Evolutionary conservation across 495 filamentous ascomycete genomes (phyloP).

Genomic region (Baudoinia panamericana): DNA sequence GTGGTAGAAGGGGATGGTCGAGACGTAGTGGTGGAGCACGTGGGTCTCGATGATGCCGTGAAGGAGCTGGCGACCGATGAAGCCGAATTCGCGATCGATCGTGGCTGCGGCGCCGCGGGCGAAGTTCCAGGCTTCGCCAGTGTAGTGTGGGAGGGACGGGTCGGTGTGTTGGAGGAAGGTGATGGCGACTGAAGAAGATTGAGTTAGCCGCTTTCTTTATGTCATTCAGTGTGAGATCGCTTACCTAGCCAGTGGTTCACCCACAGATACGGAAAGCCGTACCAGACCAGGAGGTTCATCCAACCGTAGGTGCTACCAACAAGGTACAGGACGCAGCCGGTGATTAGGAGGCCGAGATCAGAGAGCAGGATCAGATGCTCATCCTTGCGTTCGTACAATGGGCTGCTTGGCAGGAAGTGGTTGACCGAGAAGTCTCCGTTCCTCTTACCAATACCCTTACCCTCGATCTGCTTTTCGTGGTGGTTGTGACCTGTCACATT

Average conservation of each 20-base stretch:
- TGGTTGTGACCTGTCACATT: constrained; percentile 93
- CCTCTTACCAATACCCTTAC: constrained; percentile 57
- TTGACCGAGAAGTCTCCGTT: constrained; percentile 73
- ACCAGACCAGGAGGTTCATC: constrained; percentile 82
- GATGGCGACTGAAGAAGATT: constrained; percentile 27
- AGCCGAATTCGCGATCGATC: constrained; percentile 80
- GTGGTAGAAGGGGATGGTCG: constrained; percentile 79
- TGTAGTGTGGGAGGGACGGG: constrained; percentile 73
- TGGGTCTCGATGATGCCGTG: constrained; percentile 90
- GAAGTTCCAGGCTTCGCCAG: constrained; percentile 64
- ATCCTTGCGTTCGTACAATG: constrained; percentile 84
- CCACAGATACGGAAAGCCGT: constrained; percentile 88
- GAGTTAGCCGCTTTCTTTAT: constrained; percentile 18
- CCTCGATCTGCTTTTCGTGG: constrained; percentile 68
- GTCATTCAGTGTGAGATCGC: constrained; percentile 19
- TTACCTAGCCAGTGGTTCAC: constrained; percentile 94
- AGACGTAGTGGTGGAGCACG: constrained; percentile 79
- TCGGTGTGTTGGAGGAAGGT: constrained; percentile 91
- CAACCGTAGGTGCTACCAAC: constrained; percentile 59
- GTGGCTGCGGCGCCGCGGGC: constrained; percentile 75
- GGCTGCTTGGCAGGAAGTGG: constrained; percentile 82
- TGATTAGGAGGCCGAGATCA: constrained; percentile 41
- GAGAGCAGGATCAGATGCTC: constrained; percentile 55
- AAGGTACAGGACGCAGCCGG: constrained; percentile 21
- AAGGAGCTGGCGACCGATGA: constrained; percentile 72